Evolutionary conservation across 2,329 filamentous ascomycete species (phyloP).

Genomic region (Alternaria gansuensis): DNA sequence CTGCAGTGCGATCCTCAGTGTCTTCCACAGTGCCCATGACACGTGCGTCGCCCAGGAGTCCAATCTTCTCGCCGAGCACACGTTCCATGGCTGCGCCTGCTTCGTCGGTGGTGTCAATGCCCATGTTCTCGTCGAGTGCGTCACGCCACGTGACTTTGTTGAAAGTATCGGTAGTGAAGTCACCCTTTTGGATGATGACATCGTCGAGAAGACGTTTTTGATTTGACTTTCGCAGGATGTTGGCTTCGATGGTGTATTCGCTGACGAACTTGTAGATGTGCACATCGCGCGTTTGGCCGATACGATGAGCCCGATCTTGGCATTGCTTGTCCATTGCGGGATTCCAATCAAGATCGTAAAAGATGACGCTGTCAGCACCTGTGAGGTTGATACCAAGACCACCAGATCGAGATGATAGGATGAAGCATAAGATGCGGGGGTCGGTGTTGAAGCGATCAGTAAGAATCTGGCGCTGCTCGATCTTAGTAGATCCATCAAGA

Average conservation of each 20-base stretch:
- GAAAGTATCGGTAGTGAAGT: slow-evolving; percentile 97
- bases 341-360: slow-evolving; percentile 99
- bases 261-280: slow-evolving; percentile 82
- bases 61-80: slow-evolving; percentile 74
- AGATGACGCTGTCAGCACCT: slow-evolving; percentile 96
- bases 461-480: slow-evolving; percentile 93
- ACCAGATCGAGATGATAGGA: slow-evolving; percentile 91
- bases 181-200: slow-evolving; percentile 96
- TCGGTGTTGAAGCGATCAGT: slow-evolving; percentile 98
- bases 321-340: slow-evolving; percentile 99
- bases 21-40: slow-evolving; percentile 92
- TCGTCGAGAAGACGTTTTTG: slow-evolving; percentile 98
- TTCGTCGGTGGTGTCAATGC: slow-evolving; percentile 63
- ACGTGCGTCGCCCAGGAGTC: slow-evolving; percentile 65
- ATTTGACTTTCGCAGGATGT: slow-evolving; percentile 94
- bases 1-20: slow-evolving; percentile 87
- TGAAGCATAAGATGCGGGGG: slow-evolving; percentile 90
- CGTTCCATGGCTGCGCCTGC: slow-evolving; percentile 86
- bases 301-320: slow-evolving; percentile 95
- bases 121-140: slow-evolving; percentile 64
- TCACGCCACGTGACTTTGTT: slow-evolving; percentile 77
- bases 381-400: slow-evolving; percentile 96
- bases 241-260: slow-evolving; percentile 87
- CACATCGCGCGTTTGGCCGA: slow-evolving; percentile 95
- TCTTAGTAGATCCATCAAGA: slow-evolving; percentile 93